Base-by-base conservation (phyloP, 140 eudicot species). In the Flaveria floridana region DNA sequence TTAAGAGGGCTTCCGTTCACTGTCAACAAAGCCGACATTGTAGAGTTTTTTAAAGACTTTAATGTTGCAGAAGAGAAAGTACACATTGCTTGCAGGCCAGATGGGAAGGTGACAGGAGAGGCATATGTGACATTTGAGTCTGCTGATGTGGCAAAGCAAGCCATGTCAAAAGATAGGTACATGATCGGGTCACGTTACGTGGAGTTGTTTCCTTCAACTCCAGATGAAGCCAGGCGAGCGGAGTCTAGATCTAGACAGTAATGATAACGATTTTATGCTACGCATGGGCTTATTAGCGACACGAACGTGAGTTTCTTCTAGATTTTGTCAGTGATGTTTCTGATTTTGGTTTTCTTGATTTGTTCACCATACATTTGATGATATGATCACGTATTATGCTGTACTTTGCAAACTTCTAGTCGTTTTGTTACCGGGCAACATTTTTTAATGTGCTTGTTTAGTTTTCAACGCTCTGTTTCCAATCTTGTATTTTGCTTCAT, bases 81-180 rank as follows among this genome's bases (percentile, higher is more conserved):
- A 8, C 89, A 81, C 71, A 90, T 94, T 62, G 97, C 83, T 6
- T 87, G 89, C 71, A 86, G 99, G 30, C 79, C 96, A 14, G 99
- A 94, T 85, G 99, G 99, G 78, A 94, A 87, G 79, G 87, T 89
- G 28, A 94, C 99, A 3, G 97, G 99, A 15, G 99, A 94, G 82
- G 99, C 99, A 0, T 94, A 70, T 48, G 99, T 94, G 18, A 92
- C 89, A 42, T 90, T 94, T 74, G 72, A 81, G 16, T 90, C 97
- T 18, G 81, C 82, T 42, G 97, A 94, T 37, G 92, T 83, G 51
- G 97, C 97, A 15, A 90, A 84, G 84, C 85, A 73, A 53, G 99
- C 96, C 1, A 94, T 94, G 99, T 72, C 84, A 16, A 94, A 85
- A 87, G 99, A 94, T 71, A 90, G 78, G 84, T 84, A 73, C 86